Conservation (phyloP, 352 stramenopile genomes). For the Pythium utonaiense region DNA sequence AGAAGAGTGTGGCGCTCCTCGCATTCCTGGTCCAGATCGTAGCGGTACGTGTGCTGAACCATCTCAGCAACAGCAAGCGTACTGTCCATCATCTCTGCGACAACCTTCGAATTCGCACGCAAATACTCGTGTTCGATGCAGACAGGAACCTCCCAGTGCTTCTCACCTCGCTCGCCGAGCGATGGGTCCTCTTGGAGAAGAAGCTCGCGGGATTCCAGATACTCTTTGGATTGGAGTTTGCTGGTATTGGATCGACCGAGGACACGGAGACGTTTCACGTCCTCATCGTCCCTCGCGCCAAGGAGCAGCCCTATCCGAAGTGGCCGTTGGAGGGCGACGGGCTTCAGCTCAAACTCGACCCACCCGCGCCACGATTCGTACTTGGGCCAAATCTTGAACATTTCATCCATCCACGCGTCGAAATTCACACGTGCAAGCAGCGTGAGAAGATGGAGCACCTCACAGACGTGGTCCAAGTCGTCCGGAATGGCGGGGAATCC, state of each 20-base stretch:
- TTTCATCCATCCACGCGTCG: conserved; percentile 6
- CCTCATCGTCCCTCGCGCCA: no score
- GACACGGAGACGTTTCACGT: no score
- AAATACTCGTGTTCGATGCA: not conserved
- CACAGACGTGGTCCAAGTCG: not conserved
- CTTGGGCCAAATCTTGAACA: conserved; percentile 2
- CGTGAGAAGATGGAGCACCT: not conserved
- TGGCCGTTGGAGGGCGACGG: not conserved
- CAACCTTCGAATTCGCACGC: not conserved
- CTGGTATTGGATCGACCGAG: no score
- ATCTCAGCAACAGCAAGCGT: not conserved
- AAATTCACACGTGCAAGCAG: conserved; percentile 7
- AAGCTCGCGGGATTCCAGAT: not conserved
- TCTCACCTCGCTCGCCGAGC: not conserved
- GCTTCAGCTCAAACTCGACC: not conserved
- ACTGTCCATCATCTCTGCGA: not conserved
- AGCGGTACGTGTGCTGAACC: not conserved
- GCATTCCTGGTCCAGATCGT: not conserved
- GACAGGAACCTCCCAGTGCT: not conserved
- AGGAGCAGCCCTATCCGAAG: not conserved
- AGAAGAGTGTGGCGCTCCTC: no score
- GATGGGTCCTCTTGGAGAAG: not conserved
- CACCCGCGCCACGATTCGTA: not conserved
- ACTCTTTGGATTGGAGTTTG: no score
- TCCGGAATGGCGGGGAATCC: not conserved